Percentiles rank a stretch among this genome's conserved stretches.
Conservation (phyloP, 2,329 filamentous ascomycete species). For the Diaporthe ampelina region DNA sequence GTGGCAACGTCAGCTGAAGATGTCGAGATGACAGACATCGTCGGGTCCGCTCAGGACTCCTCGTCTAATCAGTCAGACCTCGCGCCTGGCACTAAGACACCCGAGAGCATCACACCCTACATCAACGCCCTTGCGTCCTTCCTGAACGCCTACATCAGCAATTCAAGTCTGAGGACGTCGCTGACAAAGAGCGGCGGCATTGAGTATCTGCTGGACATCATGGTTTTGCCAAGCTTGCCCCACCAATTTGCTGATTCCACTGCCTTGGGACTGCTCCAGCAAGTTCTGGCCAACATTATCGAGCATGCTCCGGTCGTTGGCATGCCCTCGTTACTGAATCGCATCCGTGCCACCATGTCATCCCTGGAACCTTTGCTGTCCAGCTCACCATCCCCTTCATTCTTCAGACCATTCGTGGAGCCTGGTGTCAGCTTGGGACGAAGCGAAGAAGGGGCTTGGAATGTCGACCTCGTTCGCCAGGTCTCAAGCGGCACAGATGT, state of each 20-base stretch:
- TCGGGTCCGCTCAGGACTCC: conserved; percentile 43
- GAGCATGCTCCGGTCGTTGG: conserved; percentile 86
- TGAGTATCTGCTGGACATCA: conserved; percentile 86
- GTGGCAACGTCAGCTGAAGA: conserved; percentile 60
- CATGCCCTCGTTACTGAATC: conserved; percentile 83
- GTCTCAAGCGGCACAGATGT: conserved; percentile 78
- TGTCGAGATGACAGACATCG: conserved; percentile 75
- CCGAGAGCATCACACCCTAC: conserved; percentile 71
- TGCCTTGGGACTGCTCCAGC: conserved; percentile 78
- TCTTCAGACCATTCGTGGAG: conserved; percentile 77
- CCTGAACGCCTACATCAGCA: conserved; percentile 80
- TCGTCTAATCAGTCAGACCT: background rate
- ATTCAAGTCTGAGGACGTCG: conserved; percentile 76
- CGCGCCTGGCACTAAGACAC: conserved; percentile 44
- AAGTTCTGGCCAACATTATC: conserved; percentile 82
- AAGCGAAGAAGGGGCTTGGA: conserved; percentile 47
- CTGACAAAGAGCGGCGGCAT: conserved; percentile 87
- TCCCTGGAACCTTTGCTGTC: conserved; percentile 75
- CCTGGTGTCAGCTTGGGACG: conserved; percentile 55
- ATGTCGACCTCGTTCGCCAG: conserved; percentile 56
- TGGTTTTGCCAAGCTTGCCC: conserved; percentile 84
- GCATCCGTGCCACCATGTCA: conserved; percentile 78
- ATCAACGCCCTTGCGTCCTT: conserved; percentile 84
- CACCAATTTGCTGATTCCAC: conserved; percentile 77
- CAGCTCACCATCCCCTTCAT: conserved; percentile 68